Percentiles rank a stretch among this genome's conserved stretches.
phyloP scores from a whole-genome alignment of 768 basidiomycete genomes.

The Xerocomus spinulosus region DNA sequence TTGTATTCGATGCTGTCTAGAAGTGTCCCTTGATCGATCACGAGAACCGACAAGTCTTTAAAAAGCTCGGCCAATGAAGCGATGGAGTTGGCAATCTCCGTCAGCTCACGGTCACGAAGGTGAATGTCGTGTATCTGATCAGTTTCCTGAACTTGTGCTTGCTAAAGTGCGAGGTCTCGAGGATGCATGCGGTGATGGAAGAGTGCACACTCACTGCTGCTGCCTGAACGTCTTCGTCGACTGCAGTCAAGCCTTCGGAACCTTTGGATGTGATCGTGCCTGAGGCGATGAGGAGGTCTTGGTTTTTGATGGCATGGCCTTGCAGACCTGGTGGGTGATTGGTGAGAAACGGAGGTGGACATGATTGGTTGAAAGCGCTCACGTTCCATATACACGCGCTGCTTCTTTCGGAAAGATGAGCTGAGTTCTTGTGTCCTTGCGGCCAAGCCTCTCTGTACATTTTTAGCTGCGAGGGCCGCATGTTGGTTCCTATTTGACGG shows the following conservation, averaged over 20 bases:
- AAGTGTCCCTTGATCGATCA: constrained; percentile 97
- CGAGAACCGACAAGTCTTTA: constrained; percentile 87
- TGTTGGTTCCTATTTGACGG: constrained; percentile 45
- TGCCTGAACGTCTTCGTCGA: constrained; percentile 88
- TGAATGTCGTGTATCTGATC: constrained; percentile 40
- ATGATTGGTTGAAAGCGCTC: constrained; percentile 34
- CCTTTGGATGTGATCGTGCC: constrained; percentile 80
- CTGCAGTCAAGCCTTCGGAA: constrained; percentile 74
- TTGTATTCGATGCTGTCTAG: constrained; percentile 97
- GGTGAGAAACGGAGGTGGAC: constrained; percentile 3
- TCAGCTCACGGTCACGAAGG: constrained; percentile 64
- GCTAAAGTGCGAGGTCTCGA: constrained; percentile 19
- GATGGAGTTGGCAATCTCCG: constrained; percentile 89
- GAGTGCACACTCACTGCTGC: constrained; percentile 59
- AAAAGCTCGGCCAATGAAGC: constrained; percentile 90
- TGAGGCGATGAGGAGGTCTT: constrained; percentile 88
- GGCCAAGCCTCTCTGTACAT: constrained; percentile 94
- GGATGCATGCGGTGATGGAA: constrained; percentile 13
- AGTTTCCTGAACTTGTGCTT: constrained; percentile 34
- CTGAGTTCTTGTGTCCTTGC: constrained; percentile 93
- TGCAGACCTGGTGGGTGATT: constrained; percentile 63
- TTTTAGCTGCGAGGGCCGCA: constrained; percentile 72
- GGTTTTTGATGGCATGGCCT: constrained; percentile 97
- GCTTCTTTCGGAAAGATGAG: constrained; percentile 92
- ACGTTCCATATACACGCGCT: constrained; percentile 98